Percentiles rank a stretch among this genome's conserved stretches.
Conservation (phyloP, 495 filamentous ascomycete species). For the Penicillium fimorum region DNA sequence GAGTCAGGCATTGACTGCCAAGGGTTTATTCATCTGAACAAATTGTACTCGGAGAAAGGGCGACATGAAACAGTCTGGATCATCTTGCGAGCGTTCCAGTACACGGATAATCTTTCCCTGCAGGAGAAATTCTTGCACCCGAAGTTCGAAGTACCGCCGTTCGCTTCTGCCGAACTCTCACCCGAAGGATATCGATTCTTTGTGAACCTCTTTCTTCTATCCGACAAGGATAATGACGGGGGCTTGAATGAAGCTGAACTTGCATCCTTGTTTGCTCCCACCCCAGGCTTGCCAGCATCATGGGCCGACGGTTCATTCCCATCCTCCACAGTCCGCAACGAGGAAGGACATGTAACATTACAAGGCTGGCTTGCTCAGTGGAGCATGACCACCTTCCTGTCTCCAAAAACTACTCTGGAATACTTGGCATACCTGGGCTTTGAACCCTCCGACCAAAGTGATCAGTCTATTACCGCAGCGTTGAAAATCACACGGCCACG, state of each 20-base stretch:
- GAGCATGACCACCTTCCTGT: conserved; percentile 98
- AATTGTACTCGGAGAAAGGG: conserved; percentile 93
- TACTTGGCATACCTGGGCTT: conserved; percentile 97
- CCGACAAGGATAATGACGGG: conserved; percentile 96
- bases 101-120: conserved; percentile 88
- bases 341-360: conserved; percentile 90
- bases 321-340: conserved; percentile 89
- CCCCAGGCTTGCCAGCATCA: conserved; percentile 79
- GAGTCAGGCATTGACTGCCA: conserved; percentile 73
- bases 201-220: conserved; percentile 90
- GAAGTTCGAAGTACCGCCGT: conserved; percentile 88
- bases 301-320: conserved; percentile 94
- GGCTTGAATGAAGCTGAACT: conserved; percentile 85
- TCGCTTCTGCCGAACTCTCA: conserved; percentile 88
- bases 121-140: conserved; percentile 91
- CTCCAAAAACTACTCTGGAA: conserved; percentile 89
- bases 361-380: conserved; percentile 98
- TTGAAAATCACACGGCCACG: conserved; percentile 90
- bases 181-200: conserved; percentile 96
- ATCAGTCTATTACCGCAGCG: conserved; percentile 69
- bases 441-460: conserved; percentile 62
- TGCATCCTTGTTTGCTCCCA: conserved; percentile 83
- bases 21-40: conserved; percentile 88
- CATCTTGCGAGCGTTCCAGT: conserved; percentile 92
- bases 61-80: conserved; percentile 99